Evolutionary conservation across 2,329 filamentous ascomycete genomes (phyloP).

Genomic region (Parasarocladium wereldwijsianum): DNA sequence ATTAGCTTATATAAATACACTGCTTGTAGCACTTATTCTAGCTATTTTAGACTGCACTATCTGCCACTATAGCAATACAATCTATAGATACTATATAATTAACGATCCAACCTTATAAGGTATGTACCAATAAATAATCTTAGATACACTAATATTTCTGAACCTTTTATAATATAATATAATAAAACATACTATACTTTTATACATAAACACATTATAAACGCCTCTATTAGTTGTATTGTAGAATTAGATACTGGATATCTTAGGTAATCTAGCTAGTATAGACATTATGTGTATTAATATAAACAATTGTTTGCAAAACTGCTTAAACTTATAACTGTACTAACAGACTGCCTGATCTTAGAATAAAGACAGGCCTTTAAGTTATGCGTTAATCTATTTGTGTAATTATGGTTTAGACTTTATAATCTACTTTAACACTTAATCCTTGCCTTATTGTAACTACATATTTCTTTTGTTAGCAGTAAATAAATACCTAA

Average conservation of each 20-base stretch:
- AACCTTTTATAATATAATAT: background rate
- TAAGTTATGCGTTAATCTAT: background rate
- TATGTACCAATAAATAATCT: background rate
- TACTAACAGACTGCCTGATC: background rate
- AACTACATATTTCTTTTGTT: background rate
- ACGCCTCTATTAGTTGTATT: constrained; percentile 1
- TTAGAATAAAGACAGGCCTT: background rate
- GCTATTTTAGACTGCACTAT: constrained; percentile 1
- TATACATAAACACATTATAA: background rate
- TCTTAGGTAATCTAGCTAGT: background rate
- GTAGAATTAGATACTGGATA: background rate
- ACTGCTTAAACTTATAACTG: background rate
- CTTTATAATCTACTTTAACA: constrained; percentile 1
- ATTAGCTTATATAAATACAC: background rate
- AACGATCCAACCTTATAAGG: background rate
- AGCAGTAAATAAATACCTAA: background rate
- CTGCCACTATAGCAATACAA: constrained; percentile 1
- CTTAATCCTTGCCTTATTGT: background rate
- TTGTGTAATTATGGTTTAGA: background rate
- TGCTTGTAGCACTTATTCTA: background rate
- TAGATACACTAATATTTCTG: background rate
- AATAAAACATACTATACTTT: background rate
- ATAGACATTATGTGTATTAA: background rate
- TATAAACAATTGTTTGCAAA: background rate
- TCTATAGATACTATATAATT: constrained; percentile 1